Conservation (phyloP, 495 filamentous ascomycete genomes). For the Tuber melanosporum region DNA sequence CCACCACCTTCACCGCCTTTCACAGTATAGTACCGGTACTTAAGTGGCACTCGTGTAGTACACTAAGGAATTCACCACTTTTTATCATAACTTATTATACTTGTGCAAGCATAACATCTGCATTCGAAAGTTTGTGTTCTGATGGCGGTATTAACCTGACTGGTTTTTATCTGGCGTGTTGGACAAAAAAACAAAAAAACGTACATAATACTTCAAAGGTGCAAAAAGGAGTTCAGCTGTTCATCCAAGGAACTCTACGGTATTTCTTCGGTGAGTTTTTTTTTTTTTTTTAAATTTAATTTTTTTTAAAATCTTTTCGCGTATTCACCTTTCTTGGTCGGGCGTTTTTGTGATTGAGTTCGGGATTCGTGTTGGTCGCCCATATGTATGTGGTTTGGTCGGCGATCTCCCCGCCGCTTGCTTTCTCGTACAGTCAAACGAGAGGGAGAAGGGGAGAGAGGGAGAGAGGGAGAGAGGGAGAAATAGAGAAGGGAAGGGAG, state of each 20-base stretch:
- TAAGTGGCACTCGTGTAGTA: not conserved
- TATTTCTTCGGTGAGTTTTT: not conserved
- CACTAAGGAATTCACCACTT: not conserved
- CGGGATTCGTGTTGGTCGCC: not conserved
- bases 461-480: not conserved
- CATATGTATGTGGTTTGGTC: not conserved
- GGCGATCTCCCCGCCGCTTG: slow-evolving; percentile 1
- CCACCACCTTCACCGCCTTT: not conserved
- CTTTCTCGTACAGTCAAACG: not conserved
- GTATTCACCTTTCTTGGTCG: not conserved
- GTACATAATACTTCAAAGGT: not conserved
- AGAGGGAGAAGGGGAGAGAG: not conserved
- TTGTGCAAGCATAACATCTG: not conserved
- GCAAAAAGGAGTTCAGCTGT: not conserved
- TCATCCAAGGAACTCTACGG: not conserved
- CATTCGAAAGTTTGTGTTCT: not conserved
- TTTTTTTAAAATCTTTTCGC: not conserved
- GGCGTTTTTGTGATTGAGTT: not conserved
- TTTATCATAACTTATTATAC: not conserved
- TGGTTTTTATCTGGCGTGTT: not conserved
- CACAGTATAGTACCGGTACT: no score
- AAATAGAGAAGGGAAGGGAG: not conserved
- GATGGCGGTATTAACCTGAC: not conserved
- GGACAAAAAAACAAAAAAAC: not conserved
- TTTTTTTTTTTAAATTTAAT: not conserved